Base-by-base conservation (phyloP, 495 filamentous ascomycete genomes). In the Xylaria bambusicola region DNA sequence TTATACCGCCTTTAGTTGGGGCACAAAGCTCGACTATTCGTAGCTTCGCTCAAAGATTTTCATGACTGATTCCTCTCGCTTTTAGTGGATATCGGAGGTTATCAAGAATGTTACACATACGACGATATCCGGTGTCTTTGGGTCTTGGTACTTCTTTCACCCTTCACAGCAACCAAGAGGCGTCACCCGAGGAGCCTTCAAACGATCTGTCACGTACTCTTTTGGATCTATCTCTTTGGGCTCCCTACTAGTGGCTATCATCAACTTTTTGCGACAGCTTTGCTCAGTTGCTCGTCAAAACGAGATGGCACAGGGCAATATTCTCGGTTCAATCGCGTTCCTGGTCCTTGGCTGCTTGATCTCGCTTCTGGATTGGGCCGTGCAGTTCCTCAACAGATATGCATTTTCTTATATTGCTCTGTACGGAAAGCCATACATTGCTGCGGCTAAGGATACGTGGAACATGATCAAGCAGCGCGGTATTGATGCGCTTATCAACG, bases 401-500 rank as follows among this genome's bases (percentile, higher is more conserved):
- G 92, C 91, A 0, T 97, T 96, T 73, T 90, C 86, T 18, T 88
- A 96, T 71, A 96, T 98, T 66, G 92, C 93, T 0, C 77, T 97
- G 1, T 96, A 97, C 67, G 93, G 93, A 23, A 93, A 94, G 66
- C 72, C 88, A 0, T 97, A 96, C 67, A 81, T 96, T 53, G 81
- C 85, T 4, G 85, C 91, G 2, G 92, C 92, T 3, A 96, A 93
- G 70, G 90, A 91, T 65, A 96, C 90, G 0, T 94, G 90, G 89
- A 84, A 63, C 4, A 90, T 96, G 87, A 90, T 96, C 80, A 92
- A 89, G 65, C 85, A 95, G 68, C 90, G 93, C 33, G 93, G 93
- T 26, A 85, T 98, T 55, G 92, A 97, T 65, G 91, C 90, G 7
- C 81, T 97, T 6, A 81, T 95, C 62, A 93, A 93, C 71, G 92